Conservation (phyloP, 257 asterid species). For the Anisodus acutangulus region DNA sequence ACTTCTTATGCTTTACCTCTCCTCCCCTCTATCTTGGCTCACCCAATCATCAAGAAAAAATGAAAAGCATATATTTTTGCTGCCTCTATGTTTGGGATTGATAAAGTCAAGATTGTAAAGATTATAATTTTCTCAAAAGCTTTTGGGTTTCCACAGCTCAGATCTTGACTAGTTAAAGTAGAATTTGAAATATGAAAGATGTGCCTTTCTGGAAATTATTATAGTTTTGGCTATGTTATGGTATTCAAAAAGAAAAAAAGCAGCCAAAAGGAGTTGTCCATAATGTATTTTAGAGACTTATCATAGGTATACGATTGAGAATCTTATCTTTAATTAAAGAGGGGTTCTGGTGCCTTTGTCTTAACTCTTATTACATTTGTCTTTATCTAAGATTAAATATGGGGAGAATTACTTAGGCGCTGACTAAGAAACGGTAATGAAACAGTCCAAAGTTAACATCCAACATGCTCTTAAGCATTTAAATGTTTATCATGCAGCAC, state of each 20-base stretch:
- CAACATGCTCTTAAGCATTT: neutral
- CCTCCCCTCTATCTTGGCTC: neutral
- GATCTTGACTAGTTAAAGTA: neutral
- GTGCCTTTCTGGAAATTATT: neutral
- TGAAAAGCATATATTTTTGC: neutral
- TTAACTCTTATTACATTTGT: neutral
- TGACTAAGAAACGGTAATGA: neutral
- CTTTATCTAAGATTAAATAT: neutral
- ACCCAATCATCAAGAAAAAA: neutral
- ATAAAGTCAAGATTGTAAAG: neutral
- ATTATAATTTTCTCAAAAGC: neutral
- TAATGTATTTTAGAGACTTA: neutral
- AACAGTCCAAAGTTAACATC: conserved; percentile 3
- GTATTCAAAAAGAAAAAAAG: neutral
- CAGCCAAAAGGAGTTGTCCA: neutral
- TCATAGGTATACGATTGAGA: neutral
- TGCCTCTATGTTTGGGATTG: conserved; percentile 19
- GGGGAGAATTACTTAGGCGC: neutral
- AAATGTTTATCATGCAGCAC: neutral
- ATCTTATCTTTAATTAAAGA: neutral
- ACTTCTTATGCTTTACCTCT: conserved; percentile 8
- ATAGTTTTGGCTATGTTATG: neutral
- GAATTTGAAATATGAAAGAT: neutral
- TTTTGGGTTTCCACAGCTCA: neutral
- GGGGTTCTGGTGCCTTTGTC: neutral